phyloP scores from a whole-genome alignment of 1,139 yeast species.

The Suhomyces terraborum region DNA sequence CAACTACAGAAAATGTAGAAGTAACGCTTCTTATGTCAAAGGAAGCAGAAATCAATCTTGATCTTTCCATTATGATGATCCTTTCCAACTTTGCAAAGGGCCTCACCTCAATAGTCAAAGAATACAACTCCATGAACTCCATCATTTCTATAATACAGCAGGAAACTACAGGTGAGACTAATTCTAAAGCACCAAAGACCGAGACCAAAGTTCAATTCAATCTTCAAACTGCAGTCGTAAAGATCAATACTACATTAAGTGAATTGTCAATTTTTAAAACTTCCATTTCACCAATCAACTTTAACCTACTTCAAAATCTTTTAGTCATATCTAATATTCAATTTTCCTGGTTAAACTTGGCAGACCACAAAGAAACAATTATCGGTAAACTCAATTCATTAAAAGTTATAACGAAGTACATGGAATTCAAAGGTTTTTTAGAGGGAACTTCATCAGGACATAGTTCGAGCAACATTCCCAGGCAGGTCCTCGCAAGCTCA shows the following conservation, averaged over 20 bases:
- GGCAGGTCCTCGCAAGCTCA: slow-evolving; percentile 25
- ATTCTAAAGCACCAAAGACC: background rate
- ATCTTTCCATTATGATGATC: slow-evolving; percentile 23
- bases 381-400: slow-evolving; percentile 21
- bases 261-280: slow-evolving; percentile 18
- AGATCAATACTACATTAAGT: slow-evolving; percentile 18
- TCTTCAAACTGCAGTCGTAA: slow-evolving; percentile 38
- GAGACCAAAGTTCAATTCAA: slow-evolving; percentile 20
- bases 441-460: slow-evolving; percentile 17
- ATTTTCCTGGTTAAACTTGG: slow-evolving; percentile 11
- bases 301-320: slow-evolving; percentile 31
- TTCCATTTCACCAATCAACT: slow-evolving; percentile 41
- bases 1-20: slow-evolving; percentile 27
- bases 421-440: slow-evolving; percentile 31
- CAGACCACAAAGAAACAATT: slow-evolving; percentile 6
- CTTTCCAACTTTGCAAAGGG: slow-evolving; percentile 18
- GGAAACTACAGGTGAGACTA: background rate
- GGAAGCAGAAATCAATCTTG: slow-evolving; percentile 36
- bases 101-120: slow-evolving; percentile 7
- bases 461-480: slow-evolving; percentile 30
- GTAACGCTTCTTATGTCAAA: slow-evolving; percentile 51
- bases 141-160: slow-evolving; percentile 2
- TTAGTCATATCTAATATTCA: slow-evolving; percentile 35
- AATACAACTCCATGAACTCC: slow-evolving; percentile 12
- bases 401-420: slow-evolving; percentile 20